Conservation (phyloP, 192 early-diverging fungal species). For the Coemansia sp. region DNA sequence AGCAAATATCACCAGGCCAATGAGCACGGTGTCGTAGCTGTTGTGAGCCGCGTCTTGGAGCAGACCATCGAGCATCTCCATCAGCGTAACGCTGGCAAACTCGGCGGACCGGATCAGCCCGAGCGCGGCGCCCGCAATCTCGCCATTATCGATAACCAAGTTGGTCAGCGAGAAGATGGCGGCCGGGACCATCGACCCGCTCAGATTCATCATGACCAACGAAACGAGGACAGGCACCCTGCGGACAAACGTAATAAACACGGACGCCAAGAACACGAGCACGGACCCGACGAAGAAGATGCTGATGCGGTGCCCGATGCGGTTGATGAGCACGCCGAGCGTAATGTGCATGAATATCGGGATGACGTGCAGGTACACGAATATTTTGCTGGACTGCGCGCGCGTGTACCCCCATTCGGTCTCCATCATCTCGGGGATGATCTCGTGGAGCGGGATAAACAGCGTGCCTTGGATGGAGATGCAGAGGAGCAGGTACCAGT, state of each 20-base stretch:
- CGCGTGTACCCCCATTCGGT: constrained; percentile 49
- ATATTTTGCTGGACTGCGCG: constrained; percentile 43
- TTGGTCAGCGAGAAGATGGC: constrained; percentile 50
- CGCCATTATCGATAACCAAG: constrained; percentile 46
- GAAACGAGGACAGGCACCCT: constrained; percentile 33
- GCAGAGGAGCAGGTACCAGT: constrained; percentile 49
- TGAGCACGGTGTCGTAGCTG: constrained; percentile 48
- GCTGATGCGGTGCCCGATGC: constrained; percentile 50
- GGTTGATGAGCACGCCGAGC: constrained; percentile 59
- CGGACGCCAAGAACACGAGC: constrained; percentile 34
- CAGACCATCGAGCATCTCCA: constrained; percentile 54
- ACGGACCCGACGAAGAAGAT: constrained; percentile 45
- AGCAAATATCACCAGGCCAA: constrained; percentile 44
- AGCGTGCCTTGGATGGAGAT: constrained; percentile 48
- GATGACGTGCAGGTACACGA: constrained; percentile 54
- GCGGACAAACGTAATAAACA: constrained; percentile 39
- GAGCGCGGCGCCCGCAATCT: constrained; percentile 50
- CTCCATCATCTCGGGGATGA: constrained; percentile 53
- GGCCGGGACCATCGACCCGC: constrained; percentile 41
- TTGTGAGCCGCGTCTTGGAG: constrained; percentile 53
- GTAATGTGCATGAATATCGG: constrained; percentile 57
- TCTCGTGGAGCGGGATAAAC: constrained; percentile 50
- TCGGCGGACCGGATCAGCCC: constrained; percentile 52
- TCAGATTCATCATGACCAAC: constrained; percentile 43
- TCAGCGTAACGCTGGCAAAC: constrained; percentile 51